Percentiles rank a stretch among this genome's conserved stretches.
Conservation (phyloP, 495 filamentous ascomycete genomes). For the Aspergillus campestris region DNA sequence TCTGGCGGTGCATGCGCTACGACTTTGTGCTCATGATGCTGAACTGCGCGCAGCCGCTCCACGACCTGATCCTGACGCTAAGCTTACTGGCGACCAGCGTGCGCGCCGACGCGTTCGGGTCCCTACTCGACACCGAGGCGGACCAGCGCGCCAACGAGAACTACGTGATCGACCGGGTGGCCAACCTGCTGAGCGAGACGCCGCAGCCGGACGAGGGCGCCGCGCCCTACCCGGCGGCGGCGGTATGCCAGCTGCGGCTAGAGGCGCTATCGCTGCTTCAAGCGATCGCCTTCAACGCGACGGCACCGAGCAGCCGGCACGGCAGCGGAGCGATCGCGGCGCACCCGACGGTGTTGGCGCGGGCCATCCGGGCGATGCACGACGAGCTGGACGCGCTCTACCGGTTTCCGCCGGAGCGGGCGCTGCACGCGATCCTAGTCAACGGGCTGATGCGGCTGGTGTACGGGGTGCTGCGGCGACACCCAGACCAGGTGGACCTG, state of each 20-base stretch:
- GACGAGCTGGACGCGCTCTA: slow-evolving; percentile 57
- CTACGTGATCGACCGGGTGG: slow-evolving; percentile 52
- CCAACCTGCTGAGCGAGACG: slow-evolving; percentile 49
- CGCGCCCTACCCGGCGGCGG: slow-evolving; percentile 35
- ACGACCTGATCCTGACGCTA: slow-evolving; percentile 49
- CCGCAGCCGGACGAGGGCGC: slow-evolving; percentile 41
- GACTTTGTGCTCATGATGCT: slow-evolving; percentile 60
- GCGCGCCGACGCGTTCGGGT: slow-evolving; percentile 48
- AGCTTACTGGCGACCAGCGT: slow-evolving; percentile 53
- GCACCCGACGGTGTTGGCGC: slow-evolving; percentile 47
- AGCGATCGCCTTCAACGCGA: slow-evolving; percentile 35
- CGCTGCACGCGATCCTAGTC: slow-evolving; percentile 38
- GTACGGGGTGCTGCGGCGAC: slow-evolving; percentile 46
- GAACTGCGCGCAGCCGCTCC: slow-evolving; percentile 47
- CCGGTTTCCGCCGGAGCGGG: slow-evolving; percentile 34
- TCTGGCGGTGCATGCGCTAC: slow-evolving; percentile 54
- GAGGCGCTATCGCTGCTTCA: slow-evolving; percentile 49
- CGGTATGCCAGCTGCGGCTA: slow-evolving; percentile 49
- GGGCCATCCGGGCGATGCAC: slow-evolving; percentile 54
- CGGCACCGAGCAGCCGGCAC: slow-evolving; percentile 29
- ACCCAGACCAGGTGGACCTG: slow-evolving; percentile 43
- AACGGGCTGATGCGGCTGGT: slow-evolving; percentile 56
- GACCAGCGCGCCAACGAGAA: slow-evolving; percentile 48
- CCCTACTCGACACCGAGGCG: slow-evolving; percentile 44
- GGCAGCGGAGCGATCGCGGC: slow-evolving; percentile 45